Evolutionary conservation across 331 rosid species (phyloP).

Genomic region (Malus hybrid): DNA sequence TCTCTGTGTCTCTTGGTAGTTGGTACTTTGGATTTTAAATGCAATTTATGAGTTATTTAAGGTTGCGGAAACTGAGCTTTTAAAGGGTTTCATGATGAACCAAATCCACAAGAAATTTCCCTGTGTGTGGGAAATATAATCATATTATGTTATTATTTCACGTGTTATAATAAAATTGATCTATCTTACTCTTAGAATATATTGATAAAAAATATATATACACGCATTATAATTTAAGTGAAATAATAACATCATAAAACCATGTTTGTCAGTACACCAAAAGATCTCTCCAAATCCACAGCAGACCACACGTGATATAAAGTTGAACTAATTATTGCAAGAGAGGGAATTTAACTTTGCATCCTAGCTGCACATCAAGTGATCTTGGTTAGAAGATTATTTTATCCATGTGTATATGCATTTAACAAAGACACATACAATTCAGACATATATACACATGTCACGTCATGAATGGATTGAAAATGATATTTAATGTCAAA

Average conservation of each 20-base stretch:
- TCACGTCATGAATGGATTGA: not conserved
- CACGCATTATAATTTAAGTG: too few species aligned
- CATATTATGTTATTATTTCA: too few species aligned
- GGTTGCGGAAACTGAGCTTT: conserved; percentile 24
- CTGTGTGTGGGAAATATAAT: not conserved
- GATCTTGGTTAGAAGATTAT: not conserved
- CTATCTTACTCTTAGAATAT: too few species aligned
- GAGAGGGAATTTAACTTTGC: not conserved
- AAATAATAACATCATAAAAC: too few species aligned
- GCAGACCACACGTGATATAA: conserved; percentile 44
- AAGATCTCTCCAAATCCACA: conserved; percentile 16
- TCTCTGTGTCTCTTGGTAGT: conserved; percentile 22
- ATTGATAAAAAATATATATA: too few species aligned
- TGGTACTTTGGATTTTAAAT: not conserved
- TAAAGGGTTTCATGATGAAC: conserved; percentile 27
- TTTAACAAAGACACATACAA: not conserved
- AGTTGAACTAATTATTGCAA: conserved; percentile 16
- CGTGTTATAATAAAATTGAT: not conserved
- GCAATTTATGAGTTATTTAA: not conserved
- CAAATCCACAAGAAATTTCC: conserved; percentile 16
- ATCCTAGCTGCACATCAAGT: not conserved
- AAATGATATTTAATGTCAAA: not conserved
- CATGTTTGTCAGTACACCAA: not conserved
- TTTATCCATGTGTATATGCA: not conserved
- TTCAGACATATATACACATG: not conserved